These are phyloP conservation scores for Pleurotus eryngii DNA, from an alignment of 768 basidiomycete species.

Conservation along the genomic window DNA sequence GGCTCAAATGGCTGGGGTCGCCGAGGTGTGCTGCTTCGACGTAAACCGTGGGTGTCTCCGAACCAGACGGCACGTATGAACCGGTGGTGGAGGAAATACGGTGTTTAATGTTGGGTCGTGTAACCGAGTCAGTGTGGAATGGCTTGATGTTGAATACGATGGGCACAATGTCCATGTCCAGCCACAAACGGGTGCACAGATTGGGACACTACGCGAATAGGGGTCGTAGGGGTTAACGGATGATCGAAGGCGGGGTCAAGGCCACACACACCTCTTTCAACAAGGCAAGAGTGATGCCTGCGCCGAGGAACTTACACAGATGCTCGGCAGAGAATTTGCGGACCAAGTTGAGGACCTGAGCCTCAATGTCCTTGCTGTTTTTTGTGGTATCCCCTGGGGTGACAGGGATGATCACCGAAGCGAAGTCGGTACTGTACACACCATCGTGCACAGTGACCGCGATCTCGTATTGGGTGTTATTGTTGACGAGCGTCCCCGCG, in stretches of 20 bases:
- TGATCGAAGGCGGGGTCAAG: conserved; percentile 11
- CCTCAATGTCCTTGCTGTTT: conserved; percentile 60
- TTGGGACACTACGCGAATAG: conserved; percentile 56
- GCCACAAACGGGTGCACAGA: conserved; percentile 82
- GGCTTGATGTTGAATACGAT: conserved; percentile 85
- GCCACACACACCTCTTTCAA: conserved; percentile 56
- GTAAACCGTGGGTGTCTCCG: conserved; percentile 72
- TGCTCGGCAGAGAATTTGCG: conserved; percentile 74
- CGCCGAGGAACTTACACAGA: conserved; percentile 83
- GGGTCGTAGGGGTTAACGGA: conserved; percentile 18
- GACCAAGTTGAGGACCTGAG: conserved; percentile 58
- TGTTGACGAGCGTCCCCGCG: conserved; percentile 58
- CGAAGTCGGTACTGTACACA: conserved; percentile 79
- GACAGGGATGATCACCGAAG: conserved; percentile 55
- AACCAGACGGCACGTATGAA: conserved; percentile 73
- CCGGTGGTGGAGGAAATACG: conserved; percentile 78
- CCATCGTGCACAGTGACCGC: conserved; percentile 82
- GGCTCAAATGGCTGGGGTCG: conserved; percentile 29
- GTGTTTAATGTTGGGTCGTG: conserved; percentile 78
- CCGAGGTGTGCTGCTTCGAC: conserved; percentile 55
- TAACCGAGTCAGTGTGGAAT: conserved; percentile 75
- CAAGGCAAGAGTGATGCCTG: conserved; percentile 70
- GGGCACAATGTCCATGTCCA: conserved; percentile 80
- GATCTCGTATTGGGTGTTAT: conserved; percentile 62
- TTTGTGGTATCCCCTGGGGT: conserved; percentile 46